Conservation (phyloP, 768 basidiomycete species). For the Termitomyces sp. region DNA sequence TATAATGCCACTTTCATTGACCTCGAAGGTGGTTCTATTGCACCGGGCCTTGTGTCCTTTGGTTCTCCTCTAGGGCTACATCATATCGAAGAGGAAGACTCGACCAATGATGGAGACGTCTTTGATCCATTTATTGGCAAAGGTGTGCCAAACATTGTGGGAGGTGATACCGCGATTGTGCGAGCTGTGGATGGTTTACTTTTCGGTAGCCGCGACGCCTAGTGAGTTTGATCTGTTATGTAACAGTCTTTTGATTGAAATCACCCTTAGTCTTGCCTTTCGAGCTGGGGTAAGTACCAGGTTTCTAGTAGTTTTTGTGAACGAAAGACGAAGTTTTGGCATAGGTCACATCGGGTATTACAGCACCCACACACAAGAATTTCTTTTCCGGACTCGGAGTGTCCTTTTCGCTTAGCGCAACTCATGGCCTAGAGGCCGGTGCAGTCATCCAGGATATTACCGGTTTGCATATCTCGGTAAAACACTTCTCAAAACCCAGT, state of each 20-base stretch:
- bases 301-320: not conserved
- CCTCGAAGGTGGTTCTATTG: conserved; percentile 67
- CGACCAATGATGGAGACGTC: conserved; percentile 65
- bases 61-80: conserved; percentile 70
- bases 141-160: conserved; percentile 44
- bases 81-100: conserved; percentile 64
- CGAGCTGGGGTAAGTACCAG: conserved; percentile 51
- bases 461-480: conserved; percentile 64
- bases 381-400: conserved; percentile 65
- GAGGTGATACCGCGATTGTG: conserved; percentile 48
- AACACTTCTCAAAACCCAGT: conserved; percentile 47
- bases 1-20: conserved; percentile 42
- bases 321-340: not conserved
- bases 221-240: conserved; percentile 42
- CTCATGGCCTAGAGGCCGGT: conserved; percentile 54
- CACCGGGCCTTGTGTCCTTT: conserved; percentile 65
- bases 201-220: conserved; percentile 64
- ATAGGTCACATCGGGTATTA: conserved; percentile 57
- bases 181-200: conserved; percentile 73
- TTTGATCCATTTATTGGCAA: conserved; percentile 47
- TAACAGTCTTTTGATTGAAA: not conserved
- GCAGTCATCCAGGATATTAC: conserved; percentile 63
- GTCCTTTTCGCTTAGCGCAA: conserved; percentile 58
- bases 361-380: conserved; percentile 50
- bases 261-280: conserved; percentile 53